Evolutionary conservation across 352 stramenopile genomes (phyloP).

Genomic region (Globisporangium canariense): DNA sequence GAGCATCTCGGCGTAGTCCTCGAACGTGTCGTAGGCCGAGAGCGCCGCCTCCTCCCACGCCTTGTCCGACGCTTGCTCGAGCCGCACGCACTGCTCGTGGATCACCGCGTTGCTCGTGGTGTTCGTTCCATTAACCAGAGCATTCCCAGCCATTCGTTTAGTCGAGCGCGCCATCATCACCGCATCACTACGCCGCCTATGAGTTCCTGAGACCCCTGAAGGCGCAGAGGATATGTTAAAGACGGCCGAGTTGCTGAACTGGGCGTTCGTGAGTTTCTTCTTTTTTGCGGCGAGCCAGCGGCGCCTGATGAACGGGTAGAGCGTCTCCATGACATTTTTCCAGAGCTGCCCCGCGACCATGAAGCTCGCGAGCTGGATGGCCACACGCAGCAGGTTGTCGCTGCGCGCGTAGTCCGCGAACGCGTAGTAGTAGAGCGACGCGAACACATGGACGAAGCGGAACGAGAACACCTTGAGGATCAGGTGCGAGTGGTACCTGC

Average conservation of each 20-base stretch:
- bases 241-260: constrained; percentile 59
- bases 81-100: constrained; percentile 72
- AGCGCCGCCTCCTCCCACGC: constrained; percentile 91
- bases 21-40: constrained; percentile 92
- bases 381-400: constrained; percentile 85
- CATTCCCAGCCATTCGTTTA: not conserved
- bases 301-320: constrained; percentile 72
- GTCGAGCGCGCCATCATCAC: constrained; percentile 3
- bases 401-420: constrained; percentile 47
- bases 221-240: constrained; percentile 36
- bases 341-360: constrained; percentile 93
- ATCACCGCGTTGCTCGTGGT: constrained; percentile 53
- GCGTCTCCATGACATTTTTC: constrained; percentile 90
- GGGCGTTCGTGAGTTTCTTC: constrained; percentile 50
- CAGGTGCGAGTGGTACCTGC: constrained; percentile 85
- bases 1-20: constrained; percentile 93
- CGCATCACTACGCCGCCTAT: constrained; percentile 17
- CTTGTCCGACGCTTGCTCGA: constrained; percentile 75
- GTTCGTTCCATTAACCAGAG: not conserved
- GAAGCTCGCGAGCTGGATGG: constrained; percentile 91
- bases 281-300: constrained; percentile 43
- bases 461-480: constrained; percentile 99
- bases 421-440: constrained; percentile 96
- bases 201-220: not conserved
- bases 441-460: constrained; percentile 96